Percentiles rank a stretch among this genome's conserved stretches.
Conservation (phyloP, 2,329 filamentous ascomycete species). For the Immersiporthe knoxdaviesiana region DNA sequence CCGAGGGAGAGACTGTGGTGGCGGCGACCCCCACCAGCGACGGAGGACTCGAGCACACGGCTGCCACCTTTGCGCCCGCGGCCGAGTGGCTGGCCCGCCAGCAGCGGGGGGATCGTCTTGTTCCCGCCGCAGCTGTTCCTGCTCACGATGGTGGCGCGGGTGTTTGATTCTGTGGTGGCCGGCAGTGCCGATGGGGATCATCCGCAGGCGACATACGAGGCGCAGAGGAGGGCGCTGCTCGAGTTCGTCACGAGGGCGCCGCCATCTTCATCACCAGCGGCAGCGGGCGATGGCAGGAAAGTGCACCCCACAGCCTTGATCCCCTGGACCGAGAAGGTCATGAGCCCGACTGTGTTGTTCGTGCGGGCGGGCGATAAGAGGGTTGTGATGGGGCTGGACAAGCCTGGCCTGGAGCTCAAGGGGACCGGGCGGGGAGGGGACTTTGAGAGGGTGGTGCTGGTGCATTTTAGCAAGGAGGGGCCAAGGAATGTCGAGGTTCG, state of each 20-base stretch:
- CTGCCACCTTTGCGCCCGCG: slow-evolving; percentile 76
- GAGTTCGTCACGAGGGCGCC: slow-evolving; percentile 49
- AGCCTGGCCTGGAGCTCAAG: slow-evolving; percentile 59
- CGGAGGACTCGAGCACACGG: slow-evolving; percentile 62
- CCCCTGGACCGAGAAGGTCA: slow-evolving; percentile 65
- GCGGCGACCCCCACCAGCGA: slow-evolving; percentile 72
- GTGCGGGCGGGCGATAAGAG: slow-evolving; percentile 49
- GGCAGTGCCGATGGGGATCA: slow-evolving; percentile 55
- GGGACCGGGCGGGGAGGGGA: slow-evolving; percentile 57
- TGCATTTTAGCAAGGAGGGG: slow-evolving; percentile 55
- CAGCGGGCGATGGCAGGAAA: slow-evolving; percentile 24
- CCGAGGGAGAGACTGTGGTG: slow-evolving; percentile 54
- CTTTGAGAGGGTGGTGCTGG: slow-evolving; percentile 60
- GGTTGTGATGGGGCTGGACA: slow-evolving; percentile 59
- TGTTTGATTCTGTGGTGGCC: slow-evolving; percentile 47
- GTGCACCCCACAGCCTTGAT: slow-evolving; percentile 48
- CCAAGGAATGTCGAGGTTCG: slow-evolving; percentile 59
- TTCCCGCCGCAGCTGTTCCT: slow-evolving; percentile 90
- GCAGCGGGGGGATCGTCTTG: slow-evolving; percentile 70
- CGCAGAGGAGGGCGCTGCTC: slow-evolving; percentile 57
- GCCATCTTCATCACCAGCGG: not conserved
- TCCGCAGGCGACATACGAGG: slow-evolving; percentile 52
- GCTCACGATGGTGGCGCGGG: slow-evolving; percentile 59
- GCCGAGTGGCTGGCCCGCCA: slow-evolving; percentile 70
- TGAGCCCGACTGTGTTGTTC: slow-evolving; percentile 56